Evolutionary conservation across 768 basidiomycete species (phyloP).

Genomic region (Termitomyces sp.): DNA sequence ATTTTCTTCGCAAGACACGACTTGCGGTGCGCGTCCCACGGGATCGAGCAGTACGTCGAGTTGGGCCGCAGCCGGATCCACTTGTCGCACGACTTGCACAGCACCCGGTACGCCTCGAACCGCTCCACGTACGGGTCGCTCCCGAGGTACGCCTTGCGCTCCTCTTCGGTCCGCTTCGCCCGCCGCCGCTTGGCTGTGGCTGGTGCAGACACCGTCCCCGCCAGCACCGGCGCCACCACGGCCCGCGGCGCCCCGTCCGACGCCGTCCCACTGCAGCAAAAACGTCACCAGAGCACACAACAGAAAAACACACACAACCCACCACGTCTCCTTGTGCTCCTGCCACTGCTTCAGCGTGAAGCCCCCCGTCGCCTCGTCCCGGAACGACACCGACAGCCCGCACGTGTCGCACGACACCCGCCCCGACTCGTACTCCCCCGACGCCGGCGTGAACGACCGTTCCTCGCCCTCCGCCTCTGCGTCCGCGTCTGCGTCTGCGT

Average conservation of each 20-base stretch:
- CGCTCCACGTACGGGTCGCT: slow-evolving; percentile 74
- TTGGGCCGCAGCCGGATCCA: slow-evolving; percentile 85
- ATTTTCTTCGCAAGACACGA: slow-evolving; percentile 76
- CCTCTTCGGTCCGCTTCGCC: slow-evolving; percentile 73
- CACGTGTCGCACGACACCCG: slow-evolving; percentile 64
- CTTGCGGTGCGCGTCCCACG: slow-evolving; percentile 83
- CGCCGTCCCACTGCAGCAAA: not conserved
- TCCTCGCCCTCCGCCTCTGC: slow-evolving; percentile 7
- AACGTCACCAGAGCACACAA: too few species aligned
- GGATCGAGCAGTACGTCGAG: slow-evolving; percentile 84
- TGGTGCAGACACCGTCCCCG: slow-evolving; percentile 15
- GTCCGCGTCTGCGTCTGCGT: not conserved
- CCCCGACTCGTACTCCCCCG: slow-evolving; percentile 57
- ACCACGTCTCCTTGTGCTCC: slow-evolving; percentile 59
- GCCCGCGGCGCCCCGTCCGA: not conserved
- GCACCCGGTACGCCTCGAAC: slow-evolving; percentile 74
- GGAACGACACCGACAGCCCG: slow-evolving; percentile 54
- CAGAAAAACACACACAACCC: slow-evolving; percentile 9
- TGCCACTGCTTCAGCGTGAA: slow-evolving; percentile 72
- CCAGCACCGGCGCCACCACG: not conserved
- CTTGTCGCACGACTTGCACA: slow-evolving; percentile 77
- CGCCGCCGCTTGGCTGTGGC: slow-evolving; percentile 57
- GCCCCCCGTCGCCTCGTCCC: slow-evolving; percentile 54
- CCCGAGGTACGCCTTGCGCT: slow-evolving; percentile 65
- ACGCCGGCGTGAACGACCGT: slow-evolving; percentile 9